A percentile compares a stretch with the other conserved stretches of the same genome.
Conservation (phyloP, 768 basidiomycete species). For the Tephrocybe sp. region DNA sequence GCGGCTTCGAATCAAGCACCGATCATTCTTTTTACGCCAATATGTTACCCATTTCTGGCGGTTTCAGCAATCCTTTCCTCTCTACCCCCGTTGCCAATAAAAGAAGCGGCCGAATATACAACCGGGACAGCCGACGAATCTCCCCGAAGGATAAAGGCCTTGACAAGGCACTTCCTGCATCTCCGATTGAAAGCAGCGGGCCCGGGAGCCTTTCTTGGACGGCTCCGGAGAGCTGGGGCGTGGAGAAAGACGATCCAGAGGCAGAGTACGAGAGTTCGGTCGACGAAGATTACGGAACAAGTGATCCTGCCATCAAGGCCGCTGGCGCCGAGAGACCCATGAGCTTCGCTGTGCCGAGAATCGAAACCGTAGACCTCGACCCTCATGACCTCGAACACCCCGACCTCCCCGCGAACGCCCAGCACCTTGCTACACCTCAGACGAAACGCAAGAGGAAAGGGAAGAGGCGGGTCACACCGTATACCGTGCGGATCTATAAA, state of each 20-base stretch:
- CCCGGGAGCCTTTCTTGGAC: conserved; percentile 44
- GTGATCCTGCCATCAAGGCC: conserved; percentile 6
- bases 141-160: conserved; percentile 44
- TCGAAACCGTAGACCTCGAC: conserved; percentile 3
- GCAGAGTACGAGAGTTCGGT: conserved; percentile 31
- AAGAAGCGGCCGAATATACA: conserved; percentile 23
- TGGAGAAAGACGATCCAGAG: conserved; percentile 48
- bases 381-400: conserved; percentile 1
- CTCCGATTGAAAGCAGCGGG: conserved; percentile 5
- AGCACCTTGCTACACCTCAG: not conserved
- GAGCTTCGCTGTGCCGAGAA: conserved; percentile 7
- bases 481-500: conserved; percentile 76
- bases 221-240: conserved; percentile 78
- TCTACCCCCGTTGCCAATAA: conserved; percentile 27
- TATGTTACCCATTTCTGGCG: conserved; percentile 23
- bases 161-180: conserved; percentile 8
- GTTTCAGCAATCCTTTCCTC: conserved; percentile 44
- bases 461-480: conserved; percentile 26
- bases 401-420: not conserved
- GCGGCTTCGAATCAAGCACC: conserved; percentile 39
- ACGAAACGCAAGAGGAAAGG: conserved; percentile 3
- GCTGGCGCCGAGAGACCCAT: conserved; percentile 10
- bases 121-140: conserved; percentile 37
- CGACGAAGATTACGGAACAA: conserved; percentile 16
- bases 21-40: conserved; percentile 26